Percentiles rank a stretch among this genome's conserved stretches.
Evolutionary conservation across 352 stramenopile species (phyloP).

Genomic region (Elongisporangium undulatum): DNA sequence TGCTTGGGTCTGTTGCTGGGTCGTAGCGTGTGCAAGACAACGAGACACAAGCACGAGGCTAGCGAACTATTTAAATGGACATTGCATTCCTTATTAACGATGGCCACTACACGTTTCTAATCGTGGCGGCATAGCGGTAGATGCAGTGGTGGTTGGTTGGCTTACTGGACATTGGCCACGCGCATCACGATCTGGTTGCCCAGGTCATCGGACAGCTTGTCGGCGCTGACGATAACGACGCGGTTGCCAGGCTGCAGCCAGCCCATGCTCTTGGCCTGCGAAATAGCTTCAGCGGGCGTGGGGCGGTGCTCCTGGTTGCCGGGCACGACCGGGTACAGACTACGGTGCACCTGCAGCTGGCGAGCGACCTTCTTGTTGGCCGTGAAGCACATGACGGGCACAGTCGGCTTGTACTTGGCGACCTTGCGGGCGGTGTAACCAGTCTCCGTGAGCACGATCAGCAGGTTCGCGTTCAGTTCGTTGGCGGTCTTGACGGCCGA

Average conservation of each 20-base stretch:
- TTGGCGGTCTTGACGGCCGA: conserved; percentile 84
- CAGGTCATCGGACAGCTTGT: conserved; percentile 75
- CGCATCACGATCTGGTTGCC: conserved; percentile 83
- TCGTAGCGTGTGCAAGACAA: neutral
- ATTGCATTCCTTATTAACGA: neutral
- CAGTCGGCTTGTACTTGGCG: conserved; percentile 89
- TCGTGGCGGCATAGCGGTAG: neutral
- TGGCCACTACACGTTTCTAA: neutral
- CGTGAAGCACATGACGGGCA: conserved; percentile 91
- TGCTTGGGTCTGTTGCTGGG: conserved; percentile 8
- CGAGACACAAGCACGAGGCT: neutral
- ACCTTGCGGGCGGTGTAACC: conserved; percentile 81
- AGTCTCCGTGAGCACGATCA: conserved; percentile 83
- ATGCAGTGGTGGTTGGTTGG: neutral
- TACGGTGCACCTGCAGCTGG: conserved; percentile 89
- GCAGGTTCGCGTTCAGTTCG: conserved; percentile 79
- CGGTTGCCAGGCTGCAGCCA: conserved; percentile 87
- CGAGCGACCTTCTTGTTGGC: conserved; percentile 85
- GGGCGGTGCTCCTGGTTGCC: conserved; percentile 50
- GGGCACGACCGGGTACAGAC: conserved; percentile 67
- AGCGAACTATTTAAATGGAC: neutral
- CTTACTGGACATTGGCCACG: conserved; percentile 75
- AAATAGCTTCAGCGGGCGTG: conserved; percentile 84
- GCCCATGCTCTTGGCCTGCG: conserved; percentile 88
- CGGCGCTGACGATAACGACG: conserved; percentile 84